These are phyloP conservation scores for Domatiomyces globalis DNA, from an alignment of 2,329 filamentous ascomycete genomes.

Conservation along the genomic window DNA sequence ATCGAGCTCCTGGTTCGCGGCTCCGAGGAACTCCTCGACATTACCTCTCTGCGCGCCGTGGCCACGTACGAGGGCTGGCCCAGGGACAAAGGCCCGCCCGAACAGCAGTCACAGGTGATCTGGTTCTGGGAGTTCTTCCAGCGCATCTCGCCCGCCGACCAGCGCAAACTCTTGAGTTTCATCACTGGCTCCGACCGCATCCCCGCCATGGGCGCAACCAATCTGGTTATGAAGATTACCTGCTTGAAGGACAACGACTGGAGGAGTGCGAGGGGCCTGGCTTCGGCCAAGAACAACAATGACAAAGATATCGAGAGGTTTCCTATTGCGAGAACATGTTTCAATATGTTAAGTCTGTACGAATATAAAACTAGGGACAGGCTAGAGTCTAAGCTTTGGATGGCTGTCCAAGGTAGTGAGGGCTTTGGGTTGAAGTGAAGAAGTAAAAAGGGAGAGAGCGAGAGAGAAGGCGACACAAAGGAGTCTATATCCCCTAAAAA, in stretches of 20 bases:
- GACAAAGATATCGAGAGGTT: slow-evolving; percentile 50
- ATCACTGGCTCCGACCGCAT: slow-evolving; percentile 85
- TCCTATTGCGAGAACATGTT: slow-evolving; percentile 79
- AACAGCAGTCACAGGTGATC: slow-evolving; percentile 52
- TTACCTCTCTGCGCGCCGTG: slow-evolving; percentile 58
- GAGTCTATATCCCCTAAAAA: background rate
- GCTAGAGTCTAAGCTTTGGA: slow-evolving; percentile 62
- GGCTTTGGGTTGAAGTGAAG: slow-evolving; percentile 73
- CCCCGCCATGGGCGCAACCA: slow-evolving; percentile 72
- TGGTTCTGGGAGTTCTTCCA: slow-evolving; percentile 88
- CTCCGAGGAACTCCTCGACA: slow-evolving; percentile 70
- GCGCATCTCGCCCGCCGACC: slow-evolving; percentile 48
- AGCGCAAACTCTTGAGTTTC: slow-evolving; percentile 68
- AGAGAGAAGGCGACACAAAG: background rate
- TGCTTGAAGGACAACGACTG: slow-evolving; percentile 12
- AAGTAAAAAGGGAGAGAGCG: background rate
- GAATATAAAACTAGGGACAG: slow-evolving; percentile 53
- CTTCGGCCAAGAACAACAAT: background rate
- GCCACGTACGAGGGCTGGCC: slow-evolving; percentile 75
- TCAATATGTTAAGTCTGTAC: slow-evolving; percentile 70
- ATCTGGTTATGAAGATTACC: slow-evolving; percentile 47
- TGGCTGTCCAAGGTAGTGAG: slow-evolving; percentile 76
- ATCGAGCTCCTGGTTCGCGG: slow-evolving; percentile 78
- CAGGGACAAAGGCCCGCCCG: slow-evolving; percentile 24
- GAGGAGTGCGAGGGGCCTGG: background rate